A percentile compares a stretch with the other conserved stretches of the same genome.
phyloP scores from a whole-genome alignment of 306 rosid species.

The Quillaja saponaria region DNA sequence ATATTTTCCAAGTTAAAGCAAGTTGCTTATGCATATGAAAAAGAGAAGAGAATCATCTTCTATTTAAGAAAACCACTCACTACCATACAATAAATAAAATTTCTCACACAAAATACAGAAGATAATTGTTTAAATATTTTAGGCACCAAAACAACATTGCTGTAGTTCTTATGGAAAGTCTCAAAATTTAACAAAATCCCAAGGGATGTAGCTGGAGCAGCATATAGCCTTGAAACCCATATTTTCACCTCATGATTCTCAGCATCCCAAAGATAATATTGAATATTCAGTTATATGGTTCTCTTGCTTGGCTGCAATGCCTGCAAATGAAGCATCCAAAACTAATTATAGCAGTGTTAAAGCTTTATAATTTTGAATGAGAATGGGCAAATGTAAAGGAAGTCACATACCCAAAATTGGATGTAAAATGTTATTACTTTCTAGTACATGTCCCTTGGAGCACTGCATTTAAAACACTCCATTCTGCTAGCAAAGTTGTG shows the following conservation, averaged over 20 bases:
- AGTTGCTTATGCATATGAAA: slow-evolving; percentile 18
- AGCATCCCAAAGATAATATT: slow-evolving; percentile 43
- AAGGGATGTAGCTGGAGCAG: slow-evolving; percentile 40
- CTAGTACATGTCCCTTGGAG: slow-evolving; percentile 84
- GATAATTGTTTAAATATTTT: slow-evolving; percentile 25
- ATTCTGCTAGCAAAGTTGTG: slow-evolving; percentile 97
- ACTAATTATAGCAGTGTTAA: not conserved
- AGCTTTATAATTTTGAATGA: not conserved
- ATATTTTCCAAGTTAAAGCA: slow-evolving; percentile 15
- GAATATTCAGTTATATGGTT: slow-evolving; percentile 23
- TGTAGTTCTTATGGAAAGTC: slow-evolving; percentile 41
- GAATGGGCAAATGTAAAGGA: not conserved
- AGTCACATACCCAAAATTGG: slow-evolving; percentile 37
- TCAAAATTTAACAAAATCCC: slow-evolving; percentile 33
- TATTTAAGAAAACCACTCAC: slow-evolving; percentile 44
- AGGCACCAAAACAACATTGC: slow-evolving; percentile 50
- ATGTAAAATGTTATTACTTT: slow-evolving; percentile 20
- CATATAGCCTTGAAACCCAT: slow-evolving; percentile 31
- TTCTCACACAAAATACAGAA: slow-evolving; percentile 41
- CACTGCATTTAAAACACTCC: slow-evolving; percentile 95
- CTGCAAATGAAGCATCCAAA: slow-evolving; percentile 31
- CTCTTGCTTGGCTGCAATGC: slow-evolving; percentile 44
- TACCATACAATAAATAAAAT: slow-evolving; percentile 50
- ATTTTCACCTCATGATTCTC: slow-evolving; percentile 22
- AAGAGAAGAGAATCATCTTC: slow-evolving; percentile 45